phyloP scores from a whole-genome alignment of 495 filamentous ascomycete genomes.

The Tuber calosporum region DNA sequence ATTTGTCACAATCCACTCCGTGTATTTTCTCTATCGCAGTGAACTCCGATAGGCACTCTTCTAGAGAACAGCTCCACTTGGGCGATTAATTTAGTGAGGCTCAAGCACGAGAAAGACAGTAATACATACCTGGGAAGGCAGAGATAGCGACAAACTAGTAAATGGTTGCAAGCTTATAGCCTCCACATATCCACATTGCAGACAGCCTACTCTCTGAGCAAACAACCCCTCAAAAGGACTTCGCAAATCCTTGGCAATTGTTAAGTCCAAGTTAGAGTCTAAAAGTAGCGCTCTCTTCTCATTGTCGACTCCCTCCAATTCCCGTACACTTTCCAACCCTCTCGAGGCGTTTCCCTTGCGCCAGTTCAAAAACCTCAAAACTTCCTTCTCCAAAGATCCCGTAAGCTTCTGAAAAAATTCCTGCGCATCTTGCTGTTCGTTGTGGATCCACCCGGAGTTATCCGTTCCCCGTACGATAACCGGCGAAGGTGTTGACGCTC shows the following conservation, averaged over 20 bases:
- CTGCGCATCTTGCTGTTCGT: slow-evolving; percentile 91
- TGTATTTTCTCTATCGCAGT: slow-evolving; percentile 76
- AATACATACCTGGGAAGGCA: slow-evolving; percentile 43
- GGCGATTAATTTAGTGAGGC: slow-evolving; percentile 50
- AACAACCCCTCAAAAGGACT: slow-evolving; percentile 82
- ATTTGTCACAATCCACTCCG: slow-evolving; percentile 85
- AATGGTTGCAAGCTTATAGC: slow-evolving; percentile 83
- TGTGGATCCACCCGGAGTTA: slow-evolving; percentile 35
- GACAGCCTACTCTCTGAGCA: slow-evolving; percentile 85
- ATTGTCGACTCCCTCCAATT: slow-evolving; percentile 24
- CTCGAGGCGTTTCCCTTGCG: slow-evolving; percentile 4
- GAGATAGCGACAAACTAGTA: slow-evolving; percentile 82
- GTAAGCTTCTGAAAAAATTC: slow-evolving; percentile 91
- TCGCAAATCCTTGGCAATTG: slow-evolving; percentile 33
- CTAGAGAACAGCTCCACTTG: slow-evolving; percentile 45
- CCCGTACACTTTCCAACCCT: slow-evolving; percentile 26
- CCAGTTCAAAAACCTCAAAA: slow-evolving; percentile 46
- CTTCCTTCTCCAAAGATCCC: slow-evolving; percentile 76
- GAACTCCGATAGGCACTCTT: slow-evolving; percentile 74
- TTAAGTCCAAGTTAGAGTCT: background rate
- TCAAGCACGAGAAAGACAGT: slow-evolving; percentile 27
- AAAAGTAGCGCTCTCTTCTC: slow-evolving; percentile 36
- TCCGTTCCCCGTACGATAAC: slow-evolving; percentile 29
- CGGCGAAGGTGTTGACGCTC: slow-evolving; percentile 26
- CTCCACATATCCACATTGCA: slow-evolving; percentile 75